phyloP scores from a whole-genome alignment of 2,329 filamentous ascomycete species.

The Tolypocladium guangdongense region DNA sequence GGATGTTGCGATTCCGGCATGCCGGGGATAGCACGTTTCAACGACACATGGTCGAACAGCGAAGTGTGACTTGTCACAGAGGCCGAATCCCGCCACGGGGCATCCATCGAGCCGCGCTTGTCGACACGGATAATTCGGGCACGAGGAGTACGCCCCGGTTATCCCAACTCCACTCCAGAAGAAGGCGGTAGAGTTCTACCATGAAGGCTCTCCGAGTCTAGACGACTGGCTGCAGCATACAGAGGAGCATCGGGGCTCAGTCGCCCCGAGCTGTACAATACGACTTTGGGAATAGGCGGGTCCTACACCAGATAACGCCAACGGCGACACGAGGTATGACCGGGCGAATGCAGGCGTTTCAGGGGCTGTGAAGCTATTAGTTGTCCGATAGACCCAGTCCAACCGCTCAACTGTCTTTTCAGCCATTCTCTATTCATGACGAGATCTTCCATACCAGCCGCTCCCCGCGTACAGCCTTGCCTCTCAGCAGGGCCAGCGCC shows the following conservation, averaged over 20 bases:
- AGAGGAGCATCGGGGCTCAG: not conserved
- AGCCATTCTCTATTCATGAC: not conserved
- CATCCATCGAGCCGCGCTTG: not conserved
- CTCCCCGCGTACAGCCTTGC: conserved; percentile 28
- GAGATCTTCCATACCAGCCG: conserved; percentile 26
- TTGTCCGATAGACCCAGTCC: not conserved
- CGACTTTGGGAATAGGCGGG: not conserved
- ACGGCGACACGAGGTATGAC: not conserved
- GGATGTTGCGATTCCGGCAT: conserved; percentile 9
- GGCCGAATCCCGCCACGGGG: not conserved
- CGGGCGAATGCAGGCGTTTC: not conserved
- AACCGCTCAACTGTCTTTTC: not conserved
- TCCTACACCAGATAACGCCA: not conserved
- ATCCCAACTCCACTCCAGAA: no score
- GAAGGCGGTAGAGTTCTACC: not conserved
- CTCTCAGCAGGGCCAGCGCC: conserved; percentile 23
- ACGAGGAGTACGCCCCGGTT: not conserved
- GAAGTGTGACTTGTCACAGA: not conserved
- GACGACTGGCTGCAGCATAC: not conserved
- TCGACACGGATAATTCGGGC: not conserved
- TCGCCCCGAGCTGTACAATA: not conserved
- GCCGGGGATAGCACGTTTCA: not conserved
- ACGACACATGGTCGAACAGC: not conserved
- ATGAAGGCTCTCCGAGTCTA: not conserved
- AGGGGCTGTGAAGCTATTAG: not conserved